A percentile compares a stretch with the other conserved stretches of the same genome.
Evolutionary conservation across 177 flowering plant species (phyloP).

Genomic region (Vitis hybrid): DNA sequence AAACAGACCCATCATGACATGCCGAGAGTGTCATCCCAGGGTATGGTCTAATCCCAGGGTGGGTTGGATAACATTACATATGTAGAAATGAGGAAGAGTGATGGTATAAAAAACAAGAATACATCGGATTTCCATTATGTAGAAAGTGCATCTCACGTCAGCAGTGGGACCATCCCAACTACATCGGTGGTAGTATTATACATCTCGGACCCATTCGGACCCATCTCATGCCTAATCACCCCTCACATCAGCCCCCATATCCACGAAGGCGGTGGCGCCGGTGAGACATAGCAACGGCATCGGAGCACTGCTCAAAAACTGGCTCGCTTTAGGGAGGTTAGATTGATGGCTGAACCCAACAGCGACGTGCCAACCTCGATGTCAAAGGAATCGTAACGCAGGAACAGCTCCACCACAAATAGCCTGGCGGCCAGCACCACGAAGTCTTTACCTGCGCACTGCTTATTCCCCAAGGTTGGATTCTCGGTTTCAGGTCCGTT

Average conservation of each 20-base stretch:
- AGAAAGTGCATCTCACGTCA: no score
- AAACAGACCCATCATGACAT: no score
- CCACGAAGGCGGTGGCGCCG: neutral
- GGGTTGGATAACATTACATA: no score
- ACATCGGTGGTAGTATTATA: no score
- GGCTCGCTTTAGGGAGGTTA: constrained; percentile 44
- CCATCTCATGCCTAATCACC: neutral
- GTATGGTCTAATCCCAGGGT: no score
- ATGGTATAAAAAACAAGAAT: no score
- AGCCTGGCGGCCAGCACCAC: constrained; percentile 50
- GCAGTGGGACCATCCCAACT: no score
- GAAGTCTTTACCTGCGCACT: constrained; percentile 68
- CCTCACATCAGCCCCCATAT: neutral
- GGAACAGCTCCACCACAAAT: constrained; percentile 49
- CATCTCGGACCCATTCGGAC: neutral
- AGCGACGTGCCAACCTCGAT: constrained; percentile 39
- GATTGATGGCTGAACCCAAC: constrained; percentile 40
- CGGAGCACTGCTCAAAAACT: constrained; percentile 18
- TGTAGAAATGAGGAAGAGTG: no score
- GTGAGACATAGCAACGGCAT: no score
- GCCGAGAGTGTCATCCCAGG: no score
- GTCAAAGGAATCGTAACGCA: constrained; percentile 64
- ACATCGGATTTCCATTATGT: no score
- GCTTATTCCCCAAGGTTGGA: constrained; percentile 54
- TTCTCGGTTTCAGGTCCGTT: constrained; percentile 61